Percentiles rank a stretch among this genome's conserved stretches.
Conservation (phyloP, 345 rosid genomes). For the Aurinia saxatilis region DNA sequence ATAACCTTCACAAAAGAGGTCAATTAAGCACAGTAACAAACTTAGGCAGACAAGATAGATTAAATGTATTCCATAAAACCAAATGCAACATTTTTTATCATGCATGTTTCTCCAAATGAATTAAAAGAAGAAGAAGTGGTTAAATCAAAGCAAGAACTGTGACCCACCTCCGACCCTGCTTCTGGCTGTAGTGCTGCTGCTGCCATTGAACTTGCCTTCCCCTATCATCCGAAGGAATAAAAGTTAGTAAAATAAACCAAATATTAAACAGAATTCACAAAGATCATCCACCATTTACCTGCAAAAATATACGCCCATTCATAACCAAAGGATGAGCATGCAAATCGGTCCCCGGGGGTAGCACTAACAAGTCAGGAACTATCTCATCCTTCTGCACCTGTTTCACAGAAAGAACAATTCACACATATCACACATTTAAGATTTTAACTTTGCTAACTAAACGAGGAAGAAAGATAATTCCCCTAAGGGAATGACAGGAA, state of each 20-base stretch:
- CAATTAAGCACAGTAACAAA: slow-evolving; percentile 11
- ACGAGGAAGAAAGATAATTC: background rate
- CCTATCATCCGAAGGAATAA: slow-evolving; percentile 36
- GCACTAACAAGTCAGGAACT: slow-evolving; percentile 58
- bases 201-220: slow-evolving; percentile 95
- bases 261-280: background rate
- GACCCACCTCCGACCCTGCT: slow-evolving; percentile 73
- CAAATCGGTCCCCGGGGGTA: slow-evolving; percentile 80
- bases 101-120: background rate
- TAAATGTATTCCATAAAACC: background rate
- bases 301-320: slow-evolving; percentile 69
- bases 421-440: background rate
- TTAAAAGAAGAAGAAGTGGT: background rate
- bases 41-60: background rate
- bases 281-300: slow-evolving; percentile 37
- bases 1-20: slow-evolving; percentile 55
- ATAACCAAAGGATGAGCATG: slow-evolving; percentile 73
- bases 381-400: slow-evolving; percentile 75
- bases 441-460: background rate
- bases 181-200: slow-evolving; percentile 75
- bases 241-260: background rate
- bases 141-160: background rate
- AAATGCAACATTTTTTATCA: background rate
- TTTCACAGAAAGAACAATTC: background rate
- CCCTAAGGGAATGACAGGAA: background rate